These are phyloP conservation scores for Theobroma cacao DNA, from an alignment of 345 rosid genomes.

Conservation along the genomic window DNA sequence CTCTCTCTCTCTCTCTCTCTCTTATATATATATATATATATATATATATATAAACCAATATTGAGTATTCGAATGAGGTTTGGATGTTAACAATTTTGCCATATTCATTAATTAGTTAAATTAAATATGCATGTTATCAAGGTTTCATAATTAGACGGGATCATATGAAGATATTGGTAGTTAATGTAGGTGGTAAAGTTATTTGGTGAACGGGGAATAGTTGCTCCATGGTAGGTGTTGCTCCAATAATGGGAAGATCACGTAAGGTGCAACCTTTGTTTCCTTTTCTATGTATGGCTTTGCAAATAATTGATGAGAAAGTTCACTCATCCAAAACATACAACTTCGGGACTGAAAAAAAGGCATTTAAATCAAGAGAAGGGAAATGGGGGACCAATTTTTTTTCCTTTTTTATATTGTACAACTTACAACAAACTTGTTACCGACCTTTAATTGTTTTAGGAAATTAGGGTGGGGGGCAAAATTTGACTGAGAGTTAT, in stretches of 20 bases:
- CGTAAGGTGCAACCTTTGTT: not conserved
- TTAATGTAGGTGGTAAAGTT: too few species aligned
- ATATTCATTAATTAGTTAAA: too few species aligned
- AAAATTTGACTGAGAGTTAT: not conserved
- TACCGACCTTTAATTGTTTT: not conserved
- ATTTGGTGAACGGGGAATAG: not conserved
- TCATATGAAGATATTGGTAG: too few species aligned
- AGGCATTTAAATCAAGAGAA: not conserved
- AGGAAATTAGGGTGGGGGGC: not conserved
- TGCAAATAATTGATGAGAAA: not conserved
- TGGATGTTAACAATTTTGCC: too few species aligned
- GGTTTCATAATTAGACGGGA: not conserved
- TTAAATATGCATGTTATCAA: too few species aligned
- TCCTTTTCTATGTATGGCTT: not conserved
- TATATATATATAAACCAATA: too few species aligned
- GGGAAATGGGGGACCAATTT: not conserved
- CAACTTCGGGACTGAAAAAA: not conserved
- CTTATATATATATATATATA: too few species aligned
- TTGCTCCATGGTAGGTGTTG: not conserved
- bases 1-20: too few species aligned
- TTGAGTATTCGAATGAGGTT: not conserved
- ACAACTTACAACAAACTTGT: not conserved
- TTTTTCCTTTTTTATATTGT: not conserved
- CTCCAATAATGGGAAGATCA: not conserved
- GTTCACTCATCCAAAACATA: not conserved